These are phyloP conservation scores for Meredithiella fracta DNA, from an alignment of 2,329 filamentous ascomycete genomes.

Conservation along the genomic window DNA sequence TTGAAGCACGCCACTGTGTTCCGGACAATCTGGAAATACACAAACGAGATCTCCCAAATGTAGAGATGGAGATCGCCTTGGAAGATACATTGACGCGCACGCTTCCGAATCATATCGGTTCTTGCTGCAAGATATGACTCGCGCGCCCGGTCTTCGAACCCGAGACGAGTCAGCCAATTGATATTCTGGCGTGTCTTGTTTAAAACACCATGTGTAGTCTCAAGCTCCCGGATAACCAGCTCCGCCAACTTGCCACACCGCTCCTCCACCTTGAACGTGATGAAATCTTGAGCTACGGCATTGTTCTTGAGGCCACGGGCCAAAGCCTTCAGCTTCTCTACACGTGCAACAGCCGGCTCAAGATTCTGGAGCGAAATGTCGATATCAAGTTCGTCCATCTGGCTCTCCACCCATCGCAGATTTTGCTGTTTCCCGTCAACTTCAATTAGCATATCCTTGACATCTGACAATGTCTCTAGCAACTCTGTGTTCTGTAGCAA, in stretches of 20 bases:
- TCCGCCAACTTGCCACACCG: conserved; percentile 61
- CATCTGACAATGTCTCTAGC: conserved; percentile 59
- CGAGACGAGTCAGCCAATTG: conserved; percentile 68
- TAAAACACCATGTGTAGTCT: conserved; percentile 60
- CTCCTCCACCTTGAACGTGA: conserved; percentile 80
- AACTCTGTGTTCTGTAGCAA: conserved; percentile 65
- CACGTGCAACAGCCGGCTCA: conserved; percentile 63
- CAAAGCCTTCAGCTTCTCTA: conserved; percentile 71
- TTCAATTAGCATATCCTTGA: conserved; percentile 82
- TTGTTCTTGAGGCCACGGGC: conserved; percentile 73
- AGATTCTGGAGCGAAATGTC: conserved; percentile 83
- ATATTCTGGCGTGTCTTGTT: conserved; percentile 67
- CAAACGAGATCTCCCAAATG: conserved; percentile 87
- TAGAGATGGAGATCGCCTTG: conserved; percentile 85
- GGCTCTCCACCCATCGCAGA: conserved; percentile 83
- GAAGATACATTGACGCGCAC: conserved; percentile 83
- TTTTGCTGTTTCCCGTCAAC: conserved; percentile 95
- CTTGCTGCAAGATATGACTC: conserved; percentile 74
- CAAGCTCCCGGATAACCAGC: conserved; percentile 60
- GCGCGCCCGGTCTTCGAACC: conserved; percentile 77
- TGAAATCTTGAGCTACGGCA: conserved; percentile 73
- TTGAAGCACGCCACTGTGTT: conserved; percentile 88
- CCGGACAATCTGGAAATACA: conserved; percentile 86
- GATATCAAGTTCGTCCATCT: conserved; percentile 93
- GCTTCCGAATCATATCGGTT: conserved; percentile 59